Base-by-base conservation (phyloP, 1,284 basidiomycete species). In the Somion occarium region DNA sequence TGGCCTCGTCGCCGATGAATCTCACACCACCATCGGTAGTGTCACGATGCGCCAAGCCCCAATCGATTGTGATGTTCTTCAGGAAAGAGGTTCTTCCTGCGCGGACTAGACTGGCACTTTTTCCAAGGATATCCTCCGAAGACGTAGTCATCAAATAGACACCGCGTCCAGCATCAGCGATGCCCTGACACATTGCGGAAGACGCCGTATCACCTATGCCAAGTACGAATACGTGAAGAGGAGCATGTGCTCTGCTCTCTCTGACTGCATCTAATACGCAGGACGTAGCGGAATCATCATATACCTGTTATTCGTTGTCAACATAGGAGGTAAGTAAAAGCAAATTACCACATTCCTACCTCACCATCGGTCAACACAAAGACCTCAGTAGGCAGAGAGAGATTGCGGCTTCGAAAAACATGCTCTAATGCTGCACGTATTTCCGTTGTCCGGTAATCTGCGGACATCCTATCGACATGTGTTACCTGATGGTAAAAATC, bases 131-230 rank as follows among this genome's bases (percentile, higher is more conserved):
- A 22, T 68, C 68, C 51, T 77, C 77, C 5, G 69, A 61, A 3
- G 67, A 57, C 9, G 67, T 58, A 1, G 81, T 76, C 54, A 75
- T 73, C 0, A 80, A 60, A 51, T 60, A 74, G n/a, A 69, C 66
- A 4, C 81, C 82, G n/a, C 75, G 70, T 1, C 82, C 82, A 1
- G 68, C 69, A 12, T 65, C 57, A 1, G 81, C 79, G n/a, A 83
- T 75, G 2, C 69, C 63, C 56, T 76, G 69, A 55, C 79, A 81
- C 55, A 76, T 66, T 0, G 68, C 74, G 7, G 69, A 76, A 5
- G 82, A 82, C 7, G 76, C 72, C 1, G 56, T 57, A 37, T 63
- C 48, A 9, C 82, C 81, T 15, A 83, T 80, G 0, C 80, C 82
- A 1, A 83, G 69, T 3, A 73, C 70, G 50, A 80, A 83, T 1